A percentile compares a stretch with the other conserved stretches of the same genome.
Evolutionary conservation across 257 asterid genomes (phyloP).

Genomic region (Fraxinus anomala): DNA sequence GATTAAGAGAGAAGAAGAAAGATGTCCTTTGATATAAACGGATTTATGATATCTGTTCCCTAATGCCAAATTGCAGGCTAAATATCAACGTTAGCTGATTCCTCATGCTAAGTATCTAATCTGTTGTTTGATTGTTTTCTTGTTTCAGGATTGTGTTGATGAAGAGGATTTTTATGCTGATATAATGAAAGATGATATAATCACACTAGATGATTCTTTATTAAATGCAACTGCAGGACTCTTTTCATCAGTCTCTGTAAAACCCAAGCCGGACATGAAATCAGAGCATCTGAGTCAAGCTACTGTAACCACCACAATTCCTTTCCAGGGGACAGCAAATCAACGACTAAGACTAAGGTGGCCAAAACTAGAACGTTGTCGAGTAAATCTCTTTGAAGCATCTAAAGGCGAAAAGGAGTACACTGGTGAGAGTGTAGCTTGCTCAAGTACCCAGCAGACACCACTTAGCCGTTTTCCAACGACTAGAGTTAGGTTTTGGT

Average conservation of each 20-base stretch:
- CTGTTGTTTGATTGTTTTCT: slow-evolving; percentile 5
- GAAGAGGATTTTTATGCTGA: slow-evolving; percentile 87
- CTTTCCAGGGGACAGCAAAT: slow-evolving; percentile 64
- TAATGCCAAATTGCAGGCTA: not conserved
- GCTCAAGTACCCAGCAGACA: not conserved
- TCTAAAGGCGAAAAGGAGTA: slow-evolving; percentile 13
- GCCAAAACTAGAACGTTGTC: slow-evolving; percentile 16
- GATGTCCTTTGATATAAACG: not conserved
- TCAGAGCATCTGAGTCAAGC: slow-evolving; percentile 29
- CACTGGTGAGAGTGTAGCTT: slow-evolving; percentile 15
- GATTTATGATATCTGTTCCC: not conserved
- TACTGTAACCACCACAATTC: slow-evolving; percentile 18
- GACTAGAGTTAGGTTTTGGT: not conserved
- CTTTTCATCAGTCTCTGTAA: slow-evolving; percentile 12
- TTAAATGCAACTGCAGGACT: slow-evolving; percentile 22
- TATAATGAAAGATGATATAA: slow-evolving; percentile 80
- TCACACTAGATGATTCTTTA: slow-evolving; percentile 62
- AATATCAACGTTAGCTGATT: slow-evolving; percentile 1
- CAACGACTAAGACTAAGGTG: slow-evolving; percentile 51
- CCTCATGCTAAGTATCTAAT: not conserved
- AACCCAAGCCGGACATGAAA: slow-evolving; percentile 18
- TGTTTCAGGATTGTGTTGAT: slow-evolving; percentile 41
- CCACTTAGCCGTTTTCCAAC: not conserved
- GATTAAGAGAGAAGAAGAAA: not conserved
- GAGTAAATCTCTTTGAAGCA: slow-evolving; percentile 5